Evolutionary conservation across 164 flowering plant genomes (phyloP).

Genomic region (Stephania yunnanensis): DNA sequence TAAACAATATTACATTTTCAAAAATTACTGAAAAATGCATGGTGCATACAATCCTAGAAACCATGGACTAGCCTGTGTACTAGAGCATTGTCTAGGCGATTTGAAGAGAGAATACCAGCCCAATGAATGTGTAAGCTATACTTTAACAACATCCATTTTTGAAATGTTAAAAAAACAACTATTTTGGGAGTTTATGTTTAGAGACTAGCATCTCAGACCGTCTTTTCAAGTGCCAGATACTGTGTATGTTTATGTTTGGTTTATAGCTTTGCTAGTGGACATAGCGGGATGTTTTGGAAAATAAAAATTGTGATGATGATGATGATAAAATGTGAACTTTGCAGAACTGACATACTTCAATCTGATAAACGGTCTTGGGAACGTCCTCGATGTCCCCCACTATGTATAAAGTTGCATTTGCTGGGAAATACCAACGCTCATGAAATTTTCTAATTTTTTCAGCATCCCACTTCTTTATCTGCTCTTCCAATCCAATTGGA

Average conservation of each 20-base stretch:
- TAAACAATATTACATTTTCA: too few species aligned
- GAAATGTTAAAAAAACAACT: too few species aligned
- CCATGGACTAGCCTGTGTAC: too few species aligned
- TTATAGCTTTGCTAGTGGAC: not conserved
- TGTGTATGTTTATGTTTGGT: not conserved
- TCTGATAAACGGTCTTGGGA: constrained; percentile 64
- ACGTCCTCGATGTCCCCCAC: constrained; percentile 92
- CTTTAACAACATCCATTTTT: too few species aligned
- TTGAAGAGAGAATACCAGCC: too few species aligned
- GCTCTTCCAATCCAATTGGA: constrained; percentile 98
- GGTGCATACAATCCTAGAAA: too few species aligned
- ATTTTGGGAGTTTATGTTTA: too few species aligned
- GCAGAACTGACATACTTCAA: constrained; percentile 49
- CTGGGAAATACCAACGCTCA: constrained; percentile 99
- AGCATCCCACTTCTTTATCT: constrained; percentile 97
- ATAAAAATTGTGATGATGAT: too few species aligned
- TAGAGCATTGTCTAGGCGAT: too few species aligned
- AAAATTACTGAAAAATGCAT: too few species aligned
- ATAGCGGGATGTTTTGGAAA: not conserved
- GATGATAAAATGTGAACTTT: not conserved
- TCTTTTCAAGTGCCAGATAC: not conserved
- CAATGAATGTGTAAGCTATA: too few species aligned
- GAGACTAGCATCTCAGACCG: too few species aligned
- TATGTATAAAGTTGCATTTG: constrained; percentile 92
- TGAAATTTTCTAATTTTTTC: constrained; percentile 95